A percentile compares a stretch with the other conserved stretches of the same genome.
These are phyloP conservation scores for Corymbia calophylla DNA, from an alignment of 441 rosid genomes.

Conservation along the genomic window DNA sequence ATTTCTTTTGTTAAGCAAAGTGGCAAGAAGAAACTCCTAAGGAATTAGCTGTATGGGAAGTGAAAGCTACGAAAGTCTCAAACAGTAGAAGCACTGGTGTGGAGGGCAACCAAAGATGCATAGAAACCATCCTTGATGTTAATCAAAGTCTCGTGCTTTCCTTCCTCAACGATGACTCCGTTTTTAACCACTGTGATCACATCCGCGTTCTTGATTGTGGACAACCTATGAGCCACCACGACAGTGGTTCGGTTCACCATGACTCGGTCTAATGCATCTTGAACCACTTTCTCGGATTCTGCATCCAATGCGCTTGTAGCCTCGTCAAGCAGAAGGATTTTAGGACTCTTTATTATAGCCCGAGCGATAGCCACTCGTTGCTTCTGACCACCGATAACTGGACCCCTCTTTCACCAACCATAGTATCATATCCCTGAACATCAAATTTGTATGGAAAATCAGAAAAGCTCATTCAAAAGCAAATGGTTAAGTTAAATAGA, in stretches of 20 bases:
- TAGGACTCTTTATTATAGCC: constrained; percentile 6
- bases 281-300: constrained; percentile 11
- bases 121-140: background rate
- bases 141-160: constrained; percentile 1
- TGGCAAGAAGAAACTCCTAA: background rate
- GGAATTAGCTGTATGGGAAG: background rate
- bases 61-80: background rate
- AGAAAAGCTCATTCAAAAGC: background rate
- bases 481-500: background rate
- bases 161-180: constrained; percentile 8
- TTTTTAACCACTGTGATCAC: constrained; percentile 9
- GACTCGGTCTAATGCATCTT: constrained; percentile 6
- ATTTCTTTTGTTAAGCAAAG: background rate
- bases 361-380: constrained; percentile 9
- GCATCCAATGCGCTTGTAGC: constrained; percentile 8
- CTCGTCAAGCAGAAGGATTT: constrained; percentile 9
- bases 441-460: background rate
- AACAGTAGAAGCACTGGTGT: background rate
- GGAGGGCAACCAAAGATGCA: constrained; percentile 5
- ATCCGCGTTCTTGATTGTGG: constrained; percentile 5
- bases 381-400: constrained; percentile 10
- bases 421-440: constrained; percentile 4
- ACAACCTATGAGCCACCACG: constrained; percentile 7
- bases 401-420: constrained; percentile 10
- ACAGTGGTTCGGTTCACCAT: constrained; percentile 4